Evolutionary conservation across 306 rosid genomes (phyloP).

Genomic region (Albizia julibrissin): DNA sequence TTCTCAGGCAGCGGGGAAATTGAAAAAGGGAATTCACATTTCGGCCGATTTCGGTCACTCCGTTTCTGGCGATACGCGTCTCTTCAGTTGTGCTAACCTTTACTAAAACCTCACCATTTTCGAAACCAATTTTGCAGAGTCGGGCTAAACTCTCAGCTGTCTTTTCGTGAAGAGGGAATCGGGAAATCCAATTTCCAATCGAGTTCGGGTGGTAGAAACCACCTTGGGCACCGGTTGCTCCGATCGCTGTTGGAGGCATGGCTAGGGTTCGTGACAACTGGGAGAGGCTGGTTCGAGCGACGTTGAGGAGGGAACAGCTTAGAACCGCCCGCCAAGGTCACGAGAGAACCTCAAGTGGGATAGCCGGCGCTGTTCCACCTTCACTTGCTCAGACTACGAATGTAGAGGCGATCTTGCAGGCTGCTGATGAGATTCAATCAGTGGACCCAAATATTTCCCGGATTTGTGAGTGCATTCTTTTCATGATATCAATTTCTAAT

Average conservation of each 20-base stretch:
- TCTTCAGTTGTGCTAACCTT: neutral
- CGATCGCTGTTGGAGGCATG: slow-evolving; percentile 56
- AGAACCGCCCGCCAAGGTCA: slow-evolving; percentile 72
- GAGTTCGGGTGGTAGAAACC: neutral
- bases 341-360: slow-evolving; percentile 61
- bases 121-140: neutral
- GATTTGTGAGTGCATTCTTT: slow-evolving; percentile 58
- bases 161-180: neutral
- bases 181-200: neutral
- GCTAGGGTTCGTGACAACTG: slow-evolving; percentile 75
- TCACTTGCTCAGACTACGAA: slow-evolving; percentile 72
- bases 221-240: neutral
- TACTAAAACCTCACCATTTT: neutral
- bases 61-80: slow-evolving; percentile 11
- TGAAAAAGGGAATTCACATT: neutral
- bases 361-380: slow-evolving; percentile 80
- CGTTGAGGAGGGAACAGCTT: slow-evolving; percentile 69
- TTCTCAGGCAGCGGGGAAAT: neutral
- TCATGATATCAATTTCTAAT: neutral
- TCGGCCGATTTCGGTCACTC: neutral
- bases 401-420: slow-evolving; percentile 79
- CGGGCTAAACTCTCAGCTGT: neutral
- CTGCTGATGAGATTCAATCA: slow-evolving; percentile 86
- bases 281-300: slow-evolving; percentile 84
- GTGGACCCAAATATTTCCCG: slow-evolving; percentile 79